Evolutionary conservation across 108 stramenopile species (phyloP).

Genomic region (Pseudonitzschia multiseries): DNA sequence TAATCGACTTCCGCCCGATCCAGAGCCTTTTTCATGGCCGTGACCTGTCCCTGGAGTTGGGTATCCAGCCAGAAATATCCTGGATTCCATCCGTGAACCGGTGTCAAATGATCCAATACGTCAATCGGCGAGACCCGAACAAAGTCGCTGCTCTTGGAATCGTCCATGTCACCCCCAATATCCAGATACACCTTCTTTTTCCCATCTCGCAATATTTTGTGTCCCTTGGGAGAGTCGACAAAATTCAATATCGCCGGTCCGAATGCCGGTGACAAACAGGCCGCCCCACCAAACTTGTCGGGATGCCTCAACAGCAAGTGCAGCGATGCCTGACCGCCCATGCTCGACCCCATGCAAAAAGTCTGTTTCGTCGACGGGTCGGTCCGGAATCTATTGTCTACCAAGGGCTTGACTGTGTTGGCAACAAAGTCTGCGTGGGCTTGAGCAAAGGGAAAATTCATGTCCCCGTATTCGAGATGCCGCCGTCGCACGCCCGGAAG

Average conservation of each 20-base stretch:
- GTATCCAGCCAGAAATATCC: slow-evolving; percentile 77
- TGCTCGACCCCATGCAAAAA: slow-evolving; percentile 52
- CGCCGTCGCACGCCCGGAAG: slow-evolving; percentile 40
- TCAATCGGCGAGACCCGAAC: slow-evolving; percentile 56
- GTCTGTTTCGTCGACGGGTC: slow-evolving; percentile 27
- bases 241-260: slow-evolving; percentile 47
- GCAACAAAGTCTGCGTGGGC: slow-evolving; percentile 72
- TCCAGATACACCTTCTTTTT: slow-evolving; percentile 62
- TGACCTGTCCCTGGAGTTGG: slow-evolving; percentile 53
- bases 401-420: slow-evolving; percentile 53
- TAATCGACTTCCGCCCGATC: slow-evolving; percentile 38
- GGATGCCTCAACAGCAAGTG: slow-evolving; percentile 64
- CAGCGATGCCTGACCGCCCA: slow-evolving; percentile 74
- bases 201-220: slow-evolving; percentile 1
- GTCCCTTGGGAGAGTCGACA: slow-evolving; percentile 21
- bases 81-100: slow-evolving; percentile 70
- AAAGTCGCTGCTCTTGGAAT: slow-evolving; percentile 11
- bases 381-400: slow-evolving; percentile 53
- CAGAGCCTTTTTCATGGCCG: slow-evolving; percentile 49
- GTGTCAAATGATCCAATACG: slow-evolving; percentile 63
- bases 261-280: slow-evolving; percentile 70
- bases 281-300: slow-evolving; percentile 60
- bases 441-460: slow-evolving; percentile 49
- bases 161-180: slow-evolving; percentile 68
- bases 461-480: slow-evolving; percentile 62